Evolutionary conservation across 2,329 filamentous ascomycete genomes (phyloP).

Genomic region (Fonsecaea pedrosoi): DNA sequence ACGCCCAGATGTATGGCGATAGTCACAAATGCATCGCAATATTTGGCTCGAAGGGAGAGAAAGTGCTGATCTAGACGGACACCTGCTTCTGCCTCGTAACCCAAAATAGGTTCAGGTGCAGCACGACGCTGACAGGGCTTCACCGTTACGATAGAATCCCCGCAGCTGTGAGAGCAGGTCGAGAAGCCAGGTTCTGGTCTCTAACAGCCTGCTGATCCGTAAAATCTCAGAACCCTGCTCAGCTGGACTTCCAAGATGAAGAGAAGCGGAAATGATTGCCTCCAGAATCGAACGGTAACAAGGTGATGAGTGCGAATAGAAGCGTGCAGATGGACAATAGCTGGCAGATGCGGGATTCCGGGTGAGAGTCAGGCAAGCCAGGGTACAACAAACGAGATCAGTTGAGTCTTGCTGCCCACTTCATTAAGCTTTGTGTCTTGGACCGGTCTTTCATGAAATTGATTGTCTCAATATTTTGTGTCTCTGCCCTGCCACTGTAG

Average conservation of each 20-base stretch:
- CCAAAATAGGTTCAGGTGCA: not conserved
- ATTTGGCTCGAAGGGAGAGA: not conserved
- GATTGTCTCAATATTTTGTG: not conserved
- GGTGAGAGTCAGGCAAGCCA: not conserved
- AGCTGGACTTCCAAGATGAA: too few species aligned
- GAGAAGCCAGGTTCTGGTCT: not conserved
- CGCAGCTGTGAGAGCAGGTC: not conserved
- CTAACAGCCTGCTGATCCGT: not conserved
- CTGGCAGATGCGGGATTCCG: not conserved
- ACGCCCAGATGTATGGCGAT: not conserved
- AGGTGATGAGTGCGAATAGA: not conserved
- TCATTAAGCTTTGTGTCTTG: not conserved
- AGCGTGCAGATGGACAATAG: not conserved
- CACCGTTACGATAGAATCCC: not conserved
- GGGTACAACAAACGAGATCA: not conserved
- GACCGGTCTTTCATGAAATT: not conserved
- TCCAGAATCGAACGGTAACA: not conserved
- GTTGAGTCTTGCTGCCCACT: not conserved
- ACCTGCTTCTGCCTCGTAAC: not conserved
- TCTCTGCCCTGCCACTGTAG: not conserved
- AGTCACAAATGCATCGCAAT: not conserved
- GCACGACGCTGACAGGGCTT: not conserved
- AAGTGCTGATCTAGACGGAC: not conserved
- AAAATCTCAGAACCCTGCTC: constrained; percentile 1
- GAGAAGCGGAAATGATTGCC: not conserved